Evolutionary conservation across 1,139 yeast species (phyloP), one percentile per base, ranked within the genome.

Genomic region (Yamadazyma pseudoaaseri): DNA sequence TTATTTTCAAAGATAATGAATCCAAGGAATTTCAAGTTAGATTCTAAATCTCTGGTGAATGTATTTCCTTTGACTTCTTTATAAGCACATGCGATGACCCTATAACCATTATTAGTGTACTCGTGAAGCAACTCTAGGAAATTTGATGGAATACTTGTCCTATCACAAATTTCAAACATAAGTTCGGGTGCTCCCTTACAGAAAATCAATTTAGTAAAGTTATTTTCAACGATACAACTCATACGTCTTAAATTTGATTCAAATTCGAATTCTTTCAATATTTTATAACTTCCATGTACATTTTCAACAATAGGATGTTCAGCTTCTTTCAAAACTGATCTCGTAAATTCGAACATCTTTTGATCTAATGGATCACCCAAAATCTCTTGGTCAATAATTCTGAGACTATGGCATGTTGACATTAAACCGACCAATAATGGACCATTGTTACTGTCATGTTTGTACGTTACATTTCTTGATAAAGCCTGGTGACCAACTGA

Each of bases 181-280:
- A 90, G 86, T 56, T 92, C 99, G 0, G 99, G 99, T 0, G 99
- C 98, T 33, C 99, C 99, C 54, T 92, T 92, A 10, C 94, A 85
- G 53, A 76, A 83, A 0, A 86, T 76, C 41, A 60, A 62, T 34
- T 60, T 54, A 18, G 58, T 58, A 30, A 54, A 63, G 35, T 54
- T 51, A 16, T 43, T 47, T 6, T 69, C 71, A 13, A 80, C 78
- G 37, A 89, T 58, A 0, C 89, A 97, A 36, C 95, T 82, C 97
- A 92, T 92, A 50, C 98, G 71, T 56, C 98, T 79, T 42, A 94
- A 63, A 24, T 81, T 75, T 0, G 97, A 80, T 10, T 86, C 72
- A 56, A 92, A 92, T 47, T 92, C 98, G 59, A 79, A 89, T 48
- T 86, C 87, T 46, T 79, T 77, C 15, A 81, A 56, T 11, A 85